Percentiles rank a stretch among this genome's conserved stretches.
phyloP scores from a whole-genome alignment of 2,329 filamentous ascomycete genomes.

The Lomentospora prolificans region DNA sequence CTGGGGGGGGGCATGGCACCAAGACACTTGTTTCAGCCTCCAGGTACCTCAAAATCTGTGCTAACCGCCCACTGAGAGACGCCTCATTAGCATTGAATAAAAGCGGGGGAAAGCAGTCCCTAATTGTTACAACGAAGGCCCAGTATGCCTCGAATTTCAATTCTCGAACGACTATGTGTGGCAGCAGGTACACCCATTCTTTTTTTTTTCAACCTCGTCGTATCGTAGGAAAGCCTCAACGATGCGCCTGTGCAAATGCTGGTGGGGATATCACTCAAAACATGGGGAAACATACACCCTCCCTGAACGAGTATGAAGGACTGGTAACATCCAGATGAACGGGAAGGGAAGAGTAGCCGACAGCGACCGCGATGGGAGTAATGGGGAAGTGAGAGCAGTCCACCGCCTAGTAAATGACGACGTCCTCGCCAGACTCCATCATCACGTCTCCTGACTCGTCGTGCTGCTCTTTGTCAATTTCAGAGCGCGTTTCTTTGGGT shows the following conservation, averaged over 20 bases:
- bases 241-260: conserved; percentile 5
- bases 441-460: conserved; percentile 70
- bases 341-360: not conserved
- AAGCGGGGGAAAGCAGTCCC: too few species aligned
- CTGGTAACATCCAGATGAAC: not conserved
- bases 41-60: too few species aligned
- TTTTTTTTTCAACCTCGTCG: not conserved
- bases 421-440: conserved; percentile 79
- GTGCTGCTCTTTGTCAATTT: conserved; percentile 35
- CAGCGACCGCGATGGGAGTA: not conserved
- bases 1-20: too few species aligned
- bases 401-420: conserved; percentile 67
- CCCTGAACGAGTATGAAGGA: not conserved
- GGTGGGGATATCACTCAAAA: not conserved
- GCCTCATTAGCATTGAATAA: too few species aligned
- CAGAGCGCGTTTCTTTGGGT: conserved; percentile 6
- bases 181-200: too few species aligned
- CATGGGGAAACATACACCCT: too few species aligned
- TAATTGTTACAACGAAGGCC: too few species aligned
- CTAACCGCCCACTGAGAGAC: too few species aligned
- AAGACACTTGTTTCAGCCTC: too few species aligned
- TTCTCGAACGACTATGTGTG: too few species aligned
- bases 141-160: too few species aligned
- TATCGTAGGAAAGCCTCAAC: not conserved
- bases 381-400: not conserved